A percentile compares a stretch with the other conserved stretches of the same genome.
These are phyloP conservation scores for Pseudogymnoascus verrucosus DNA, from an alignment of 2,329 filamentous ascomycete species.

Conservation along the genomic window DNA sequence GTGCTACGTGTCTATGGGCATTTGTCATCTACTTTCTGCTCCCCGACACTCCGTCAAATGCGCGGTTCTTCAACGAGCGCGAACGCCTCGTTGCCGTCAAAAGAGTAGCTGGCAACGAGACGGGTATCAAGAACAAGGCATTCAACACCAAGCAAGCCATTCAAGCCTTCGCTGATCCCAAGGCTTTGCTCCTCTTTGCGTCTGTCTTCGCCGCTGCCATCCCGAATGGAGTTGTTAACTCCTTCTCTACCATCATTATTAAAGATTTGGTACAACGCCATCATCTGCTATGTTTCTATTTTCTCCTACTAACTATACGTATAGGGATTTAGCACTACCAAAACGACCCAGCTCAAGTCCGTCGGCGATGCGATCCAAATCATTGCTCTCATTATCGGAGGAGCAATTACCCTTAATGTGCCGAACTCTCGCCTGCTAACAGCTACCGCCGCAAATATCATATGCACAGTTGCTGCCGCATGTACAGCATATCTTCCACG, in stretches of 20 bases:
- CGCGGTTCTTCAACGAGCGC: slow-evolving; percentile 24
- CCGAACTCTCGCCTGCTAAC: slow-evolving; percentile 26
- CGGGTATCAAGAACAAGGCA: slow-evolving; percentile 30
- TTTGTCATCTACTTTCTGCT: slow-evolving; percentile 26
- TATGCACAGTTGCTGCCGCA: slow-evolving; percentile 30
- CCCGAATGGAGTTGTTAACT: slow-evolving; percentile 27
- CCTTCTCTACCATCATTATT: slow-evolving; percentile 31
- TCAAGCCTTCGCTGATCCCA: slow-evolving; percentile 26
- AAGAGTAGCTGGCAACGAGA: slow-evolving; percentile 28
- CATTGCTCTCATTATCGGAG: slow-evolving; percentile 29
- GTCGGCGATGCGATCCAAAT: slow-evolving; percentile 33
- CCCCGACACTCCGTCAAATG: slow-evolving; percentile 28
- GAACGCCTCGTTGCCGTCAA: slow-evolving; percentile 27
- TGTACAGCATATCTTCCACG: slow-evolving; percentile 30
- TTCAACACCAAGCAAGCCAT: slow-evolving; percentile 26
- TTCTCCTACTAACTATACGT: not conserved
- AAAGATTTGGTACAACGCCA: slow-evolving; percentile 20
- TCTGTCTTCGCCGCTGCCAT: slow-evolving; percentile 11
- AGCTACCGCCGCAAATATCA: slow-evolving; percentile 28
- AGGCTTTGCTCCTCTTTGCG: slow-evolving; percentile 24
- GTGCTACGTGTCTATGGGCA: slow-evolving; percentile 29
- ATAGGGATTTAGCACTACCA: slow-evolving; percentile 27
- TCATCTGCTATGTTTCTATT: not conserved
- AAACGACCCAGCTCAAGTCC: slow-evolving; percentile 29
- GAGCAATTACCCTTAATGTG: slow-evolving; percentile 30